phyloP scores from a whole-genome alignment of 441 rosid genomes.

The Euphorbia schlechtendalii region DNA sequence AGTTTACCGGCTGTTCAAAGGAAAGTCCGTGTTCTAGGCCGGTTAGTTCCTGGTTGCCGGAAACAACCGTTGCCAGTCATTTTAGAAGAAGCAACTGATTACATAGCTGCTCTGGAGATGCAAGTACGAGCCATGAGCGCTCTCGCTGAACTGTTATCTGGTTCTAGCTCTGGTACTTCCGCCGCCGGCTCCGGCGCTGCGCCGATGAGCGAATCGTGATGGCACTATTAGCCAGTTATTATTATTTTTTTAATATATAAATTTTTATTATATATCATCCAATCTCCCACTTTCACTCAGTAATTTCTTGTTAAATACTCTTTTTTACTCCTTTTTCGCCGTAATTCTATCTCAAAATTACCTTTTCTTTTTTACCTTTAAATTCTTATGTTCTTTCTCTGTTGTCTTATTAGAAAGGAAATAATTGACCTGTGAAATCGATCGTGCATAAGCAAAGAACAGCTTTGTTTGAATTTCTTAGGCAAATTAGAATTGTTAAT shows the following conservation, averaged over 20 bases:
- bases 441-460: not conserved
- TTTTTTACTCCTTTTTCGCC: not conserved
- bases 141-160: constrained; percentile 51
- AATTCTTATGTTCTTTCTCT: not conserved
- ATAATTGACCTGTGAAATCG: constrained; percentile 16
- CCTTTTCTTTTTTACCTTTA: not conserved
- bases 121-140: constrained; percentile 82
- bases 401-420: not conserved
- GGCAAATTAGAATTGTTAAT: not conserved
- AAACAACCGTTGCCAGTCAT: constrained; percentile 80
- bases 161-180: constrained; percentile 18
- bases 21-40: constrained; percentile 66
- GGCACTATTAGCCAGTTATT: constrained; percentile 32
- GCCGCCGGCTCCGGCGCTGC: constrained; percentile 26
- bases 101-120: constrained; percentile 97
- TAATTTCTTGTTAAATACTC: constrained; percentile 32
- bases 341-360: constrained; percentile 6
- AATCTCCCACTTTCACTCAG: constrained; percentile 13
- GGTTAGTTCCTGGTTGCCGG: constrained; percentile 93
- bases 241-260: constrained; percentile 7
- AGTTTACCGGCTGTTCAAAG: constrained; percentile 63
- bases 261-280: constrained; percentile 11
- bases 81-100: constrained; percentile 86
- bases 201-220: constrained; percentile 33
- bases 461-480: not conserved